These are phyloP conservation scores for Coffea humblotiana DNA, from an alignment of 305 asterid genomes.

Conservation along the genomic window DNA sequence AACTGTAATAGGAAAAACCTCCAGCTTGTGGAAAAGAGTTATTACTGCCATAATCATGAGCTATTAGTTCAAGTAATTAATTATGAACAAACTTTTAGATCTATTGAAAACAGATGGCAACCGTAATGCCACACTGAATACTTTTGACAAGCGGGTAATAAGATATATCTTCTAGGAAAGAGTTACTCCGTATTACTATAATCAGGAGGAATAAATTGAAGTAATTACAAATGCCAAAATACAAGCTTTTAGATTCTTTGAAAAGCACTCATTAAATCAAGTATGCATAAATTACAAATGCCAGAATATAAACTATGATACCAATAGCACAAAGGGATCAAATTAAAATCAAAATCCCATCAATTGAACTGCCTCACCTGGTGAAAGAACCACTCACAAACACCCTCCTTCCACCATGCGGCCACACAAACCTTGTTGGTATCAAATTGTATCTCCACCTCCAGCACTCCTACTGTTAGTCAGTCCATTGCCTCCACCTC, in stretches of 20 bases:
- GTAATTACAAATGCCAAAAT: not conserved
- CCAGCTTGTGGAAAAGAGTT: not conserved
- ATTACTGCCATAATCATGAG: not conserved
- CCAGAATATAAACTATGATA: not conserved
- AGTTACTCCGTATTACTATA: not conserved
- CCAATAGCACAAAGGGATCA: not conserved
- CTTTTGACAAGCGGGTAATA: not conserved
- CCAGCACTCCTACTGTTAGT: constrained; percentile 33
- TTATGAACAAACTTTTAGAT: not conserved
- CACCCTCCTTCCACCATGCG: constrained; percentile 63
- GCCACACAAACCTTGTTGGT: constrained; percentile 62
- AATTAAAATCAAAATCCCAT: constrained; percentile 7
- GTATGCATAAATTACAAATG: not conserved
- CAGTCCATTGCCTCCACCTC: constrained; percentile 33
- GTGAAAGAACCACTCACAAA: constrained; percentile 59
- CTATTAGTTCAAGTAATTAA: not conserved
- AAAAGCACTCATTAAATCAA: not conserved
- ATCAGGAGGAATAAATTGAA: not conserved
- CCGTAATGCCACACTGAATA: not conserved
- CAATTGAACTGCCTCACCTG: constrained; percentile 38
- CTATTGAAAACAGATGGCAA: not conserved
- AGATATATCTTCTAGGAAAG: not conserved
- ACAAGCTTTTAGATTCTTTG: not conserved
- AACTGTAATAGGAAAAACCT: not conserved
- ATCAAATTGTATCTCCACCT: constrained; percentile 32